Percentiles rank a stretch among this genome's conserved stretches.
phyloP scores from a whole-genome alignment of 306 rosid genomes.

The Albizia julibrissin region DNA sequence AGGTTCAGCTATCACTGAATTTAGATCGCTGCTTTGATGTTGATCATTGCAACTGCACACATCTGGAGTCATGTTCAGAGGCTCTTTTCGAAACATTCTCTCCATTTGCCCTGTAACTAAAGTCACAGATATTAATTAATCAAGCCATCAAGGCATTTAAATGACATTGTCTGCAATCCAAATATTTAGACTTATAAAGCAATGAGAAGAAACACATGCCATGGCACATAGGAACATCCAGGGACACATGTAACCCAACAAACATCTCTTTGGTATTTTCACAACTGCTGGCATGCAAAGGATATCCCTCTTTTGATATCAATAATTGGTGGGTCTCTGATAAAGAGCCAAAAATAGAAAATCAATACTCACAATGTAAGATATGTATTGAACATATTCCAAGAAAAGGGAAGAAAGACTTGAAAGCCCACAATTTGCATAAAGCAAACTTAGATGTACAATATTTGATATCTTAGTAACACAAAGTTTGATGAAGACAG shows the following conservation, averaged over 20 bases:
- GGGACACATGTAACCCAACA: neutral
- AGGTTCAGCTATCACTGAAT: constrained; percentile 29
- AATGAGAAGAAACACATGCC: constrained; percentile 23
- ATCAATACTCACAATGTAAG: constrained; percentile 4
- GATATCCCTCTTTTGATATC: constrained; percentile 5
- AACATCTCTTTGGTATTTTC: constrained; percentile 14
- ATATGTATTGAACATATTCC: neutral
- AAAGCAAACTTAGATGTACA: neutral
- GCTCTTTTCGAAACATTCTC: constrained; percentile 37
- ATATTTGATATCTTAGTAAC: neutral
- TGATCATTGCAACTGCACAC: constrained; percentile 25
- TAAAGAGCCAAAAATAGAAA: constrained; percentile 27
- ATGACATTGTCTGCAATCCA: constrained; percentile 10
- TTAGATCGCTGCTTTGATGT: neutral
- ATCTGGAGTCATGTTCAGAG: constrained; percentile 27
- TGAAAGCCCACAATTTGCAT: neutral
- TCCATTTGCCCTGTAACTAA: constrained; percentile 41
- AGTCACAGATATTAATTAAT: constrained; percentile 10
- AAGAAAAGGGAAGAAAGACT: neutral
- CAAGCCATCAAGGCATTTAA: constrained; percentile 16
- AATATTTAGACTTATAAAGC: neutral
- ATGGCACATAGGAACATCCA: constrained; percentile 1
- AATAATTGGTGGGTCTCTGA: constrained; percentile 36
- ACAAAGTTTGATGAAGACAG: neutral
- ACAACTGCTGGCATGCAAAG: constrained; percentile 21